Conservation (phyloP, 1,284 basidiomycete genomes). For the Cutaneotrichosporon spelunceum region DNA sequence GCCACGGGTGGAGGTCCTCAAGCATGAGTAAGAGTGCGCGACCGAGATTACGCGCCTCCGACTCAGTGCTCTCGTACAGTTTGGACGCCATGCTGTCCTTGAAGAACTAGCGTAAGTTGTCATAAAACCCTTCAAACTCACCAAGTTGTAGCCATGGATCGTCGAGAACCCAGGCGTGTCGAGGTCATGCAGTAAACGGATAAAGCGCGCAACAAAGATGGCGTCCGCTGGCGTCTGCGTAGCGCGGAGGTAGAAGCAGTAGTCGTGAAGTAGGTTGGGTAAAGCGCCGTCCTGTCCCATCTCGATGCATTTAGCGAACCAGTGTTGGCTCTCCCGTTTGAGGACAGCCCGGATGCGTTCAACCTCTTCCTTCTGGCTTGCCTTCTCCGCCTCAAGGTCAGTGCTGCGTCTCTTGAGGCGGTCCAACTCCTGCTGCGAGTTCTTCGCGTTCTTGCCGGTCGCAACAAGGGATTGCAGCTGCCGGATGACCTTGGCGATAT, state of each 20-base stretch:
- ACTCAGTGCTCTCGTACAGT: constrained; percentile 90
- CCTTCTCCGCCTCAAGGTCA: constrained; percentile 38
- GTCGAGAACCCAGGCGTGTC: constrained; percentile 86
- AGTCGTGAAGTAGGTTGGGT: constrained; percentile 56
- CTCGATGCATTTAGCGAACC: constrained; percentile 66
- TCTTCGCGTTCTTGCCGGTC: constrained; percentile 9
- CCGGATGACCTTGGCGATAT: constrained; percentile 45
- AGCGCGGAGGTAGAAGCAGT: constrained; percentile 89
- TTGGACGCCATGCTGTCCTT: constrained; percentile 77
- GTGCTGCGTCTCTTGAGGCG: constrained; percentile 33
- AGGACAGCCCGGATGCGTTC: constrained; percentile 60
- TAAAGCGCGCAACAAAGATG: constrained; percentile 86
- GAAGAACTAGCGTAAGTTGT: constrained; percentile 56
- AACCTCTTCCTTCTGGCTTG: constrained; percentile 44
- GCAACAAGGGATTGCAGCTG: constrained; percentile 35
- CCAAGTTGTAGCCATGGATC: constrained; percentile 74
- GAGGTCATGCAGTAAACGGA: constrained; percentile 78
- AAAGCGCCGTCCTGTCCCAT: constrained; percentile 20
- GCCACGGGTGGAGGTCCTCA: constrained; percentile 72
- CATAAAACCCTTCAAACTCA: constrained; percentile 39
- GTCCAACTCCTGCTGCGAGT: constrained; percentile 26
- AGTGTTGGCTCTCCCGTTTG: constrained; percentile 82
- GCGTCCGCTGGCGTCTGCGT: constrained; percentile 94
- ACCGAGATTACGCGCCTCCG: constrained; percentile 92
- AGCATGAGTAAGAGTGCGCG: constrained; percentile 79